These are phyloP conservation scores for Diospyros kaki DNA, from an alignment of 148 eudicot genomes.

Conservation along the genomic window DNA sequence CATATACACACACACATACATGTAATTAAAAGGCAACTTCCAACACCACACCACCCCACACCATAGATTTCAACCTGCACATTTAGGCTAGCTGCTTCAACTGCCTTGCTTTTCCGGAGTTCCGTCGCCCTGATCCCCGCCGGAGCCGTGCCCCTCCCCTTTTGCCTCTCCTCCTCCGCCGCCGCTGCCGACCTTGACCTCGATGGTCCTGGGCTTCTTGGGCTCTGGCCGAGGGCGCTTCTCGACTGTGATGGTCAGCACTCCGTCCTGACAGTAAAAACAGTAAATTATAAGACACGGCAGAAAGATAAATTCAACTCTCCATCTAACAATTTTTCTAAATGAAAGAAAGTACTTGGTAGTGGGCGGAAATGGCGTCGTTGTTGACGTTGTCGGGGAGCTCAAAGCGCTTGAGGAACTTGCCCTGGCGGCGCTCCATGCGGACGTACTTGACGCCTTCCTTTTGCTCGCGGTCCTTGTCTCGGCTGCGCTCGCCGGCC, in stretches of 20 bases:
- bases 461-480: conserved; percentile 42
- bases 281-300: too few species aligned
- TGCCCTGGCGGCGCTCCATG: conserved; percentile 74
- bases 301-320: too few species aligned
- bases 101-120: too few species aligned
- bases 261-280: conserved; percentile 42
- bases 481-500: conserved; percentile 56
- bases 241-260: conserved; percentile 52
- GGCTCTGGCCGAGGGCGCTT: conserved; percentile 66
- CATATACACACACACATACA: too few species aligned
- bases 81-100: too few species aligned
- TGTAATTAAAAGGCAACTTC: too few species aligned
- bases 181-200: conserved; percentile 40
- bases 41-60: too few species aligned
- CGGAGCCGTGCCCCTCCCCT: too few species aligned
- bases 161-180: too few species aligned
- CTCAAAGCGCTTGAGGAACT: conserved; percentile 71
- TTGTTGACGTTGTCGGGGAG: conserved; percentile 61
- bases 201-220: conserved; percentile 67
- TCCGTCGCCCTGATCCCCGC: too few species aligned
- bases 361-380: conserved; percentile 45
- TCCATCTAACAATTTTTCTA: too few species aligned
- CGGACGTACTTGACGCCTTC: conserved; percentile 52
- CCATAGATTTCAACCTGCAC: too few species aligned
- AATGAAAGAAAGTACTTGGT: conserved; percentile 1